phyloP scores from a whole-genome alignment of 257 asterid genomes.

The Solanum megistacrolobum region DNA sequence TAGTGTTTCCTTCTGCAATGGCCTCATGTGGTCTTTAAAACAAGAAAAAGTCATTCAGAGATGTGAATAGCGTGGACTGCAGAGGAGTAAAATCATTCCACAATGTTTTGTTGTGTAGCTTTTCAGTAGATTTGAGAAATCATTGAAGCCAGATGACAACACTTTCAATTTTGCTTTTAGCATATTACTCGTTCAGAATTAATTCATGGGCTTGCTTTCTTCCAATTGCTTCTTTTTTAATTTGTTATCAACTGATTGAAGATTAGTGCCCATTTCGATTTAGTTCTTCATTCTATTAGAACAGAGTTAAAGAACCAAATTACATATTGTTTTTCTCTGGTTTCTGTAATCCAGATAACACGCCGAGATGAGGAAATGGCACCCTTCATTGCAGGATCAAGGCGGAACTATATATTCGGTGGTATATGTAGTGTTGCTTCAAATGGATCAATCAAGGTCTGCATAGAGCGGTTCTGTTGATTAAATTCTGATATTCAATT shows the following conservation, averaged over 20 bases:
- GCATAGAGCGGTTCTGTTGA: slow-evolving; percentile 4
- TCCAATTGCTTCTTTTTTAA: not conserved
- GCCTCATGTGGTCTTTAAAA: not conserved
- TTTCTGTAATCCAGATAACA: slow-evolving; percentile 53
- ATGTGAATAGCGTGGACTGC: not conserved
- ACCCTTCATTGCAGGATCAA: slow-evolving; percentile 73
- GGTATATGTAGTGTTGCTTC: slow-evolving; percentile 87
- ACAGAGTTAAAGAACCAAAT: not conserved
- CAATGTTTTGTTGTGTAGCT: not conserved
- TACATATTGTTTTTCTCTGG: not conserved
- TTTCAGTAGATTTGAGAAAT: not conserved
- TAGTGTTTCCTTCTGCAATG: not conserved
- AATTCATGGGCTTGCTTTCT: not conserved
- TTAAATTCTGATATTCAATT: not conserved
- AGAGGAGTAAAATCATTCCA: not conserved
- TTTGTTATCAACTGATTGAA: not conserved
- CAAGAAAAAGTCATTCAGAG: not conserved
- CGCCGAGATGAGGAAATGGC: slow-evolving; percentile 97
- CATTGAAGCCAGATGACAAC: not conserved
- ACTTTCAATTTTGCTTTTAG: not conserved
- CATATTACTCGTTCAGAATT: not conserved
- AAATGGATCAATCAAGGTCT: slow-evolving; percentile 71
- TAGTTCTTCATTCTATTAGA: not conserved
- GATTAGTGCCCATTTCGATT: not conserved
- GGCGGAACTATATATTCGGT: slow-evolving; percentile 90